A percentile compares a stretch with the other conserved stretches of the same genome.
These are phyloP conservation scores for Fusarium nurragi DNA, from an alignment of 2,329 filamentous ascomycete genomes.

Conservation along the genomic window DNA sequence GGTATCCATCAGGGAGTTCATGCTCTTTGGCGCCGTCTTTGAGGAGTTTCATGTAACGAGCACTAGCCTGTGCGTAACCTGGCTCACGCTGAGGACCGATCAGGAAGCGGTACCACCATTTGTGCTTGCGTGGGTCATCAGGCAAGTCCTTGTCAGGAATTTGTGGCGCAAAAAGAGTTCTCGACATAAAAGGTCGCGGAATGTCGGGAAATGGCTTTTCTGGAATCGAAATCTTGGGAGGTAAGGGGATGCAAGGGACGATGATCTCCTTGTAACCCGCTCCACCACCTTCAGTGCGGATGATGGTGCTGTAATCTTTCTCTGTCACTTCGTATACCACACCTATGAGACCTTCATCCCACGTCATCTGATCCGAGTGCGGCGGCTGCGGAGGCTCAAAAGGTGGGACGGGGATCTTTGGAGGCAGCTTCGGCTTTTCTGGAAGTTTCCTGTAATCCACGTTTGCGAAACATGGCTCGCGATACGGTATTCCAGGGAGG, in stretches of 20 bases:
- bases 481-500: slow-evolving; percentile 84
- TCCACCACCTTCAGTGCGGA: slow-evolving; percentile 90
- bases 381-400: slow-evolving; percentile 41
- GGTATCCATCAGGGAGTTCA: slow-evolving; percentile 80
- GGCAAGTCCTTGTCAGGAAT: slow-evolving; percentile 50
- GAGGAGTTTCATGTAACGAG: slow-evolving; percentile 84
- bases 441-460: slow-evolving; percentile 68
- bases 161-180: slow-evolving; percentile 80
- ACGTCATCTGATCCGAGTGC: slow-evolving; percentile 50
- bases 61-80: slow-evolving; percentile 82
- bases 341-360: slow-evolving; percentile 86
- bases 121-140: slow-evolving; percentile 48
- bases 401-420: slow-evolving; percentile 42
- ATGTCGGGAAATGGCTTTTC: slow-evolving; percentile 63
- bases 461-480: slow-evolving; percentile 93
- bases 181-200: slow-evolving; percentile 77
- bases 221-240: slow-evolving; percentile 68
- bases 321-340: slow-evolving; percentile 95
- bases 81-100: slow-evolving; percentile 64
- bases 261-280: slow-evolving; percentile 84
- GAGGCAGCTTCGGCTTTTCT: slow-evolving; percentile 50
- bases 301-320: slow-evolving; percentile 83
- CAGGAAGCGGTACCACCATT: slow-evolving; percentile 60
- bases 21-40: slow-evolving; percentile 82
- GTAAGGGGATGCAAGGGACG: slow-evolving; percentile 79